Evolutionary conservation across 352 stramenopile genomes (phyloP).

Genomic region (Aphanomyces astaci): DNA sequence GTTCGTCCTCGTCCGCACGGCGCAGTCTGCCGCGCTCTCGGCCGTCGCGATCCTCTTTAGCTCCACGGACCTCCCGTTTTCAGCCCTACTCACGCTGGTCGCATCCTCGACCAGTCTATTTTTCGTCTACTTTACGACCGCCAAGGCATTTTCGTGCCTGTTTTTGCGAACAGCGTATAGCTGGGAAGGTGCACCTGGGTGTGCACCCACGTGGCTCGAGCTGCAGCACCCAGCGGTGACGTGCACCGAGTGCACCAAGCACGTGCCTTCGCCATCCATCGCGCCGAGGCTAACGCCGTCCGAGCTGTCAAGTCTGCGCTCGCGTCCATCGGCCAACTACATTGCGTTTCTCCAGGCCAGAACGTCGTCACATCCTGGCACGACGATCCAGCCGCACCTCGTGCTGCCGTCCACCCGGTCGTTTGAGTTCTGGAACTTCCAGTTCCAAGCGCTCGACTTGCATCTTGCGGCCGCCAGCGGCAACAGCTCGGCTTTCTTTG

Average conservation of each 20-base stretch:
- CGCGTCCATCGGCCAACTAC: neutral
- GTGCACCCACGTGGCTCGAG: neutral
- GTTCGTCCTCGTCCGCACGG: neutral
- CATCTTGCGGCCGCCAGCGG: neutral
- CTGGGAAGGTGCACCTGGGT: neutral
- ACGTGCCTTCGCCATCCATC: neutral
- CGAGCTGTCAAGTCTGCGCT: neutral
- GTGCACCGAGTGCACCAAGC: neutral
- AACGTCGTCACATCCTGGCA: neutral
- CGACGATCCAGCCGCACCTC: neutral
- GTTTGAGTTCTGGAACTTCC: conserved; percentile 9
- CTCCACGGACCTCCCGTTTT: neutral
- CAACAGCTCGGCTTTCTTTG: neutral
- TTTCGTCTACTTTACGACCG: neutral
- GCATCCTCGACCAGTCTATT: neutral
- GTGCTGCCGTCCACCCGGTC: neutral
- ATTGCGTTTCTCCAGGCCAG: neutral
- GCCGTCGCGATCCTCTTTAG: neutral
- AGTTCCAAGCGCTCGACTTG: neutral
- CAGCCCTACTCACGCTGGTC: neutral
- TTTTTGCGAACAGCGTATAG: conserved; percentile 6
- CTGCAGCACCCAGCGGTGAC: conserved; percentile 7
- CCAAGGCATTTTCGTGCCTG: conserved; percentile 1
- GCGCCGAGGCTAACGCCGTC: neutral
- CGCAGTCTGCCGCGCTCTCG: neutral